Evolutionary conservation across 2,329 filamentous ascomycete species (phyloP).

Genomic region (Rhexocercosporidium sp.): DNA sequence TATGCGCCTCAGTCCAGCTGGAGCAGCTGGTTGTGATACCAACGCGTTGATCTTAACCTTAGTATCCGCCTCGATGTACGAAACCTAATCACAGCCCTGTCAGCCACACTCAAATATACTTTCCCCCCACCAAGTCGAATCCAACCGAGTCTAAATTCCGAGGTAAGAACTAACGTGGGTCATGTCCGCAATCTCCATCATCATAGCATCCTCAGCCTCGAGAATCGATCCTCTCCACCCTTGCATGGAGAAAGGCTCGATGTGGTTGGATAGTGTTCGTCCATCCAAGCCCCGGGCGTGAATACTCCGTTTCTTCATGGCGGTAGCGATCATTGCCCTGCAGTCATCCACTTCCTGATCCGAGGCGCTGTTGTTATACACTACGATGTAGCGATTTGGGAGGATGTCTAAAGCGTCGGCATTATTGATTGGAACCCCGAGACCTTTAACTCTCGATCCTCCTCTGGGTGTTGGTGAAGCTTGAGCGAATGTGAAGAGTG

Average conservation of each 20-base stretch:
- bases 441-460: slow-evolving; percentile 24
- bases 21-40: slow-evolving; percentile 58
- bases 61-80: slow-evolving; percentile 60
- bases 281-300: slow-evolving; percentile 56
- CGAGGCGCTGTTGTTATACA: slow-evolving; percentile 61
- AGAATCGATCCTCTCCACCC: slow-evolving; percentile 59
- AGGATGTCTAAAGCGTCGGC: slow-evolving; percentile 53
- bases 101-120: neutral
- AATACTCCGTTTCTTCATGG: slow-evolving; percentile 62
- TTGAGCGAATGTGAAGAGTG: slow-evolving; percentile 19
- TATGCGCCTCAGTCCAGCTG: slow-evolving; percentile 43
- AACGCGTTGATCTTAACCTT: slow-evolving; percentile 51
- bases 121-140: too few relatives aligned
- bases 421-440: slow-evolving; percentile 57
- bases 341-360: slow-evolving; percentile 55
- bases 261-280: slow-evolving; percentile 45
- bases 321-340: slow-evolving; percentile 52
- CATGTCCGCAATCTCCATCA: slow-evolving; percentile 54
- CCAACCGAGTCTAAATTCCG: neutral
- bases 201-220: slow-evolving; percentile 56
- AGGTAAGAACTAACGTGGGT: slow-evolving; percentile 30
- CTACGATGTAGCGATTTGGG: slow-evolving; percentile 64
- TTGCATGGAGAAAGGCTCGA: slow-evolving; percentile 53
- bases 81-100: slow-evolving; percentile 47
- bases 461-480: slow-evolving; percentile 9